These are phyloP conservation scores for Wickerhamomyces tratensis DNA, from an alignment of 805 yeast genomes.

Conservation along the genomic window DNA sequence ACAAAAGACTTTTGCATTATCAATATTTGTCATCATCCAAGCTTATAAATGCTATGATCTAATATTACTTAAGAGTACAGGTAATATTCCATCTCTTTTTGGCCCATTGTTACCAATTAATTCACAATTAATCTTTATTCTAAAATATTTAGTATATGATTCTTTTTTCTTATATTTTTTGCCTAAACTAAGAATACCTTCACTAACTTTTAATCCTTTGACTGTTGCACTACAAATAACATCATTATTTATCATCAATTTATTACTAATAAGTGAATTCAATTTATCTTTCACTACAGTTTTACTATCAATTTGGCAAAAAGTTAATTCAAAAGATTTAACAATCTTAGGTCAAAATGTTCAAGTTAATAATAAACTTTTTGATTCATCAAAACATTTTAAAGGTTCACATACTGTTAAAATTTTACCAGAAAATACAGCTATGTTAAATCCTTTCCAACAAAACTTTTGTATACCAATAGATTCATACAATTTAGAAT, in stretches of 20 bases:
- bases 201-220: conserved; percentile 54
- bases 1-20: conserved; percentile 61
- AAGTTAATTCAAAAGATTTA: conserved; percentile 33
- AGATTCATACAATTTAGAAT: conserved; percentile 18
- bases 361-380: conserved; percentile 15
- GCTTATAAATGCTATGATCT: conserved; percentile 78
- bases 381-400: conserved; percentile 39
- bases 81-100: conserved; percentile 20
- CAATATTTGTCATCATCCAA: conserved; percentile 66
- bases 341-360: conserved; percentile 43
- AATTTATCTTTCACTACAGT: conserved; percentile 36
- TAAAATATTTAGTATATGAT: conserved; percentile 70
- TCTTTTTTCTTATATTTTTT: conserved; percentile 59
- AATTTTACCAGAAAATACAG: conserved; percentile 86
- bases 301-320: conserved; percentile 33
- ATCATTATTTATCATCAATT: conserved; percentile 36
- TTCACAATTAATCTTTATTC: conserved; percentile 47
- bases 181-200: conserved; percentile 70
- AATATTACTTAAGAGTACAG: conserved; percentile 41
- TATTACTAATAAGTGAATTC: conserved; percentile 42
- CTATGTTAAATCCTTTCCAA: conserved; percentile 67
- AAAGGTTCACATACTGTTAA: conserved; percentile 82
- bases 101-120: conserved; percentile 17
- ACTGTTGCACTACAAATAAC: conserved; percentile 40
- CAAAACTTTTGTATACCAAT: conserved; percentile 52